Percentiles rank a stretch among this genome's conserved stretches.
phyloP scores from a whole-genome alignment of 225 moss, liverwort and hornwort species.

The Sphagnum contortum region DNA sequence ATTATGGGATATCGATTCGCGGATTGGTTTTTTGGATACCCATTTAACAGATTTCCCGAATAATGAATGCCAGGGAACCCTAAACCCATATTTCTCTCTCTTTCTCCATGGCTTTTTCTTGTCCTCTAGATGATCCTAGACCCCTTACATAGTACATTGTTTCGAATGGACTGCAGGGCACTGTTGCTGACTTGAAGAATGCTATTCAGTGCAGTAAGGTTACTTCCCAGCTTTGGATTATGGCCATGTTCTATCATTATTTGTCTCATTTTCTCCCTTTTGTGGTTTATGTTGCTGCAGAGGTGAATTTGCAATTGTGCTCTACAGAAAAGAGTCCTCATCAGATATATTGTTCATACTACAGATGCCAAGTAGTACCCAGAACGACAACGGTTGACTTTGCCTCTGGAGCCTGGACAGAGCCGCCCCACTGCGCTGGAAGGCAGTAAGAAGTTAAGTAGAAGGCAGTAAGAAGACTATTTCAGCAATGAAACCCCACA shows the following conservation, averaged over 20 bases:
- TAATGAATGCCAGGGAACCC: no score
- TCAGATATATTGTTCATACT: not conserved
- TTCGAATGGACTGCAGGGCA: conserved; percentile 17
- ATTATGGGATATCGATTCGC: no score
- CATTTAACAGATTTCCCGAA: no score
- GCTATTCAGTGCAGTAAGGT: conserved; percentile 44
- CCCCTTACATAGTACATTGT: not conserved
- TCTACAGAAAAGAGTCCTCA: no score
- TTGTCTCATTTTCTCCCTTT: no score
- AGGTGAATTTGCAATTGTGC: no score
- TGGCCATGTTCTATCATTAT: no score
- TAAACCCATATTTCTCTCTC: no score
- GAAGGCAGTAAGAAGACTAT: conserved; percentile 58
- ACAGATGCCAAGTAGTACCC: conserved; percentile 64
- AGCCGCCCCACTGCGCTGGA: conserved; percentile 42
- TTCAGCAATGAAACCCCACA: conserved; percentile 36
- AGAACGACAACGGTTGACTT: conserved; percentile 67
- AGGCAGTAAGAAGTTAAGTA: conserved; percentile 45
- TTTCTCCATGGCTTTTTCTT: no score
- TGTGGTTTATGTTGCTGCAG: no score
- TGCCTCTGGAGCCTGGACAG: conserved; percentile 55
- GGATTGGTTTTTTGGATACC: no score
- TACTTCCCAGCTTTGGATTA: not conserved
- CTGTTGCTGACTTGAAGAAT: conserved; percentile 50
- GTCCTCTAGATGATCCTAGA: no score